Percentiles rank a stretch among this genome's conserved stretches.
Conservation (phyloP, 73 alveolate species). For the Tetrahymena elliotti region DNA sequence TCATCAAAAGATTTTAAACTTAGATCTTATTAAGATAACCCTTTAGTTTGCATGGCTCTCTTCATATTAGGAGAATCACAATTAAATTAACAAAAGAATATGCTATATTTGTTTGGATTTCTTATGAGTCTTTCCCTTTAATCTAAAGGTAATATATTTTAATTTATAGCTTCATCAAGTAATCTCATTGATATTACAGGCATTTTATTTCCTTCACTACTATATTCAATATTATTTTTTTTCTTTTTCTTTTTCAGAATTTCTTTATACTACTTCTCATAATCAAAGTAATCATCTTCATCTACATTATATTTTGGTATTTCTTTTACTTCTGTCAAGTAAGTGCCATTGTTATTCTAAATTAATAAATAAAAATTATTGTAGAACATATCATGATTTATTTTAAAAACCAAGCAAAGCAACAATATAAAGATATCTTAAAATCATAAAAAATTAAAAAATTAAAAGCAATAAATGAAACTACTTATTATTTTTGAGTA, state of each 20-base stretch:
- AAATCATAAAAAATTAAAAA: too few relatives aligned
- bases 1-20: background rate
- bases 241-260: background rate
- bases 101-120: conserved; percentile 30
- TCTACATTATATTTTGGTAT: background rate
- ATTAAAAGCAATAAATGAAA: too few relatives aligned
- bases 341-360: background rate
- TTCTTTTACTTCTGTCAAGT: background rate
- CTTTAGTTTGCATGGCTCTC: conserved; percentile 4
- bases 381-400: background rate
- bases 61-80: conserved; percentile 27
- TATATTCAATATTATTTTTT: background rate
- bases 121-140: conserved; percentile 19
- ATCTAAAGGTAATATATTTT: conserved; percentile 19
- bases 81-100: conserved; percentile 21
- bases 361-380: background rate
- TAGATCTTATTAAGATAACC: background rate
- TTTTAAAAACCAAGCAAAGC: too few relatives aligned
- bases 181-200: background rate
- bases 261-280: background rate
- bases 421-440: too few relatives aligned
- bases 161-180: conserved; percentile 33
- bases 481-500: background rate
- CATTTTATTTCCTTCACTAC: background rate
- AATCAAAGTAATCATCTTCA: background rate